Evolutionary conservation across 1,284 basidiomycete genomes (phyloP), one percentile per base, ranked within the genome.

Genomic region (Mycena citricolor): DNA sequence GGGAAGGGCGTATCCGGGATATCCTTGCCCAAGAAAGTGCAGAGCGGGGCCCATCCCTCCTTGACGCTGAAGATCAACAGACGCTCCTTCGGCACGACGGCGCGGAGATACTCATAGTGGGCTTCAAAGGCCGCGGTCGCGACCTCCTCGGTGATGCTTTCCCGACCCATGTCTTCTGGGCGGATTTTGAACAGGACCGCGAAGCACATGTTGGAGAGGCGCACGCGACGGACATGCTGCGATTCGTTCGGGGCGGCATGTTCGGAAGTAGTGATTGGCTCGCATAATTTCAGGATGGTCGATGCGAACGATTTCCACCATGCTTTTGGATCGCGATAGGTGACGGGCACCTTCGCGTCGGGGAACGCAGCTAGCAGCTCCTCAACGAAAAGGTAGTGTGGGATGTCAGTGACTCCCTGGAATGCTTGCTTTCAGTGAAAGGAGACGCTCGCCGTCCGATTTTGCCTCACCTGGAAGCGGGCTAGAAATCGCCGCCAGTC

Each of bases 21-120:
- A 1, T 24, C 31, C 23, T 39, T 48, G 12, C 22, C 46, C 16
- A 48, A n/a, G 13, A 48, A 48, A 8, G n/a, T 8, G 35, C 46
- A 48, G 25, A 48, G 24, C 1, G 24, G 33, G 19, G 17, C 45
- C 34, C 45, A 47, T 14, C 40, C 40, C 17, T 42, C 39, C 13
- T 36, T 36, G 13, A 47, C 29, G 5, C 30, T 22, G 23, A 38
- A 47, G 12, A 42, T 36, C 8, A 47, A 36, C 13, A 40, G 40
- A 13, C 39, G 19, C 25, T 47, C 38, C 24, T 33, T 28, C 1
- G 34, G 40, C 1, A 32, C 28, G 20, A 35, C 4, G 3, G 32
- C 2, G 10, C 39, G 24, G 26, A 43, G 28, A 20, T 36, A 21
- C 2, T 19, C 33, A 17, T 43, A 36, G 33, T 42, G 25, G 17